These are phyloP conservation scores for Paracorniculantispora psalliotae DNA, from an alignment of 2,329 filamentous ascomycete genomes.

Conservation along the genomic window DNA sequence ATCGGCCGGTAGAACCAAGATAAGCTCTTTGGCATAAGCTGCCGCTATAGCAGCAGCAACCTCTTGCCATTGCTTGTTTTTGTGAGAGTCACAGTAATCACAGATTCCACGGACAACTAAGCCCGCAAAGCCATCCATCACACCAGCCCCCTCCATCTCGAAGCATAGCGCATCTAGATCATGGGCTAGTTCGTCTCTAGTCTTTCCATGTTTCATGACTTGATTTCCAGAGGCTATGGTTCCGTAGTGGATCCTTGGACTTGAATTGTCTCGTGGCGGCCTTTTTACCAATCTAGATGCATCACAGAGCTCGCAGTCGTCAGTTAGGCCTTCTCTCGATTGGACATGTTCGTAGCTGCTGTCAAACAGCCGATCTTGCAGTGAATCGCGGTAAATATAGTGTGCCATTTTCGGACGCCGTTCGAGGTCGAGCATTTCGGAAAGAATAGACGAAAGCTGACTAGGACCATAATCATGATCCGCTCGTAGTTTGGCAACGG, in stretches of 20 bases:
- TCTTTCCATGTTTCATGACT: constrained; percentile 27
- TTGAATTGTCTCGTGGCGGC: not conserved
- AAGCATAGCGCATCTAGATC: constrained; percentile 14
- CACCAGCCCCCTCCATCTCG: constrained; percentile 25
- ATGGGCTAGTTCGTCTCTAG: constrained; percentile 25
- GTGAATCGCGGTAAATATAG: not conserved
- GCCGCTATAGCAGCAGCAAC: constrained; percentile 30
- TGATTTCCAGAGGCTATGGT: constrained; percentile 25
- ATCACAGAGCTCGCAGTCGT: not conserved
- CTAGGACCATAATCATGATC: constrained; percentile 8
- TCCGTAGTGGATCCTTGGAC: constrained; percentile 16
- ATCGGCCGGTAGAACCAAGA: too few relatives aligned
- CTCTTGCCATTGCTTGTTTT: constrained; percentile 30
- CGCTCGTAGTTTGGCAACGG: constrained; percentile 13
- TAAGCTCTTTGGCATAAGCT: constrained; percentile 19
- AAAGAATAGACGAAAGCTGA: not conserved
- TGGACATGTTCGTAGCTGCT: not conserved
- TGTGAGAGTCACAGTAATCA: constrained; percentile 34
- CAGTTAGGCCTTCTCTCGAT: not conserved
- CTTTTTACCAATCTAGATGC: not conserved
- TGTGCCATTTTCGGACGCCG: not conserved
- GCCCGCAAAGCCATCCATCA: constrained; percentile 21
- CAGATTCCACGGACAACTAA: constrained; percentile 32
- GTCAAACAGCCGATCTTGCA: not conserved
- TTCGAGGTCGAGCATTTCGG: not conserved